Percentiles rank a stretch among this genome's conserved stretches.
These are phyloP conservation scores for Paxillus involutus DNA, from an alignment of 768 basidiomycete species.

Conservation along the genomic window DNA sequence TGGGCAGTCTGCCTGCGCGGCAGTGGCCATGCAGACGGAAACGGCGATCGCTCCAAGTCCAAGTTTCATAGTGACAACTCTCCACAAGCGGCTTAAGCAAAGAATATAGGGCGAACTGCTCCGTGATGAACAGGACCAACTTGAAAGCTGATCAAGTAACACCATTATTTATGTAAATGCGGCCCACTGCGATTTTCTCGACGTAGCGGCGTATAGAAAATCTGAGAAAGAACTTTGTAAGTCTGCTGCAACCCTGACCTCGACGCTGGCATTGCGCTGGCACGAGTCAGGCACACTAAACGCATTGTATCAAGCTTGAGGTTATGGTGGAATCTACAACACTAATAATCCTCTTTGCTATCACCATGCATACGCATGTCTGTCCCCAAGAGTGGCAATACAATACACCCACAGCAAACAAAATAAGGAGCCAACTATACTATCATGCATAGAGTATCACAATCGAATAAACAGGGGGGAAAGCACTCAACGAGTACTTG, in stretches of 20 bases:
- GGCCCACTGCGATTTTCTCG: no score
- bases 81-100: conserved; percentile 7
- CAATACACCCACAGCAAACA: conserved; percentile 7
- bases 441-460: conserved; percentile 7
- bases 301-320: no score
- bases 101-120: conserved; percentile 1
- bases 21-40: conserved; percentile 22
- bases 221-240: no score
- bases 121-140: conserved; percentile 1
- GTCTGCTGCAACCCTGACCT: no score
- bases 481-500: not conserved
- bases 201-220: no score
- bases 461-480: conserved; percentile 4
- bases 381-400: not conserved
- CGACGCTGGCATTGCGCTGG: no score
- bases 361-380: no score
- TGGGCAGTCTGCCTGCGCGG: conserved; percentile 44
- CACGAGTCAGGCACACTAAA: no score
- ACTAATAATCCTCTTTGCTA: no score
- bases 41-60: conserved; percentile 22
- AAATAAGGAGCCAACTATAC: not conserved
- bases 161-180: conserved; percentile 1
- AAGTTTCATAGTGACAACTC: conserved; percentile 15
- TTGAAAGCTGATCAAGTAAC: not conserved
- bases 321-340: no score